Conservation (phyloP, 345 rosid genomes). For the Acer campestre region DNA sequence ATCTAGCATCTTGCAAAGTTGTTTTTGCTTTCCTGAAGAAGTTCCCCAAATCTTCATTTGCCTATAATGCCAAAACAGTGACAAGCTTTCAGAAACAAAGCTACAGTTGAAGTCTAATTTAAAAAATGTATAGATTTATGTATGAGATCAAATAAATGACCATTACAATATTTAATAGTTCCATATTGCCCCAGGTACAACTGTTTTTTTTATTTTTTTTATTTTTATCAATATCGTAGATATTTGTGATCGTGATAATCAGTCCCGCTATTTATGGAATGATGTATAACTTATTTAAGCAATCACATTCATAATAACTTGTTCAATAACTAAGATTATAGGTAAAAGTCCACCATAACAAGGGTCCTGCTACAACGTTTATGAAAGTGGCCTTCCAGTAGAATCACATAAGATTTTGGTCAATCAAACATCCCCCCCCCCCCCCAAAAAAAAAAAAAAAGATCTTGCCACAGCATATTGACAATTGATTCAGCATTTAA, state of each 20-base stretch:
- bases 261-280: not conserved
- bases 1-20: slow-evolving; percentile 90
- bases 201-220: not conserved
- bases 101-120: not conserved
- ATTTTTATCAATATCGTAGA: not conserved
- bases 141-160: not conserved
- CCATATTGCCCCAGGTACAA: not conserved
- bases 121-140: slow-evolving; percentile 7
- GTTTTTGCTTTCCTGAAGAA: slow-evolving; percentile 77
- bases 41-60: slow-evolving; percentile 92
- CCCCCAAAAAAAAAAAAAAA: not conserved
- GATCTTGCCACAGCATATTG: not conserved
- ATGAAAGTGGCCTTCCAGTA: not conserved
- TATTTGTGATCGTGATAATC: not conserved
- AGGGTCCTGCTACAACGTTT: not conserved
- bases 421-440: not conserved
- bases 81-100: slow-evolving; percentile 11
- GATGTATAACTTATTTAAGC: not conserved
- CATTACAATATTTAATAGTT: not conserved
- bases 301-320: not conserved
- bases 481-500: not conserved
- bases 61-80: slow-evolving; percentile 43
- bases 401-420: not conserved
- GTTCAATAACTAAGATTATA: too few relatives aligned
- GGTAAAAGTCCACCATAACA: not conserved